Evolutionary conservation across 208 protist genomes (phyloP).

Genomic region (Leishmania major): DNA sequence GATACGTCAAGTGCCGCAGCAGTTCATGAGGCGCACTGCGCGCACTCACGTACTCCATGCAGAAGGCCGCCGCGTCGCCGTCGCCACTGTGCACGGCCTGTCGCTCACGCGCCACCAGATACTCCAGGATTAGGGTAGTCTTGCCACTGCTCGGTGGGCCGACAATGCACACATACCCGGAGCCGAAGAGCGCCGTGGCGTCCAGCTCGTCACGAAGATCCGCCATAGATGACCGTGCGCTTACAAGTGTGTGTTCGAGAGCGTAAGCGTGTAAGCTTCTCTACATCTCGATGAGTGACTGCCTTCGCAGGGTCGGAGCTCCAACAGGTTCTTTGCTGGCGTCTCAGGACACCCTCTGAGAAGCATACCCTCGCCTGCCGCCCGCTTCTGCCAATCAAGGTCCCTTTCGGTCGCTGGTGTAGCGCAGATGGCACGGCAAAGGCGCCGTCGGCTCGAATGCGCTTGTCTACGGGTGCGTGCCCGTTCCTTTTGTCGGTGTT

Average conservation of each 20-base stretch:
- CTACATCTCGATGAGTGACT: not conserved
- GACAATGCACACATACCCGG: conserved; percentile 73
- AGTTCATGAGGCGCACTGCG: conserved; percentile 36
- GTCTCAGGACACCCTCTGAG: not conserved
- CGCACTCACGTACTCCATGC: conserved; percentile 54
- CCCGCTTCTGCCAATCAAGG: not conserved
- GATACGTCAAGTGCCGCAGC: conserved; percentile 24
- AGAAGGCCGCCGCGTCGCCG: conserved; percentile 22
- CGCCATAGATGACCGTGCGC: not conserved
- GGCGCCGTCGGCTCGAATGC: not conserved
- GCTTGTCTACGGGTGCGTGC: not conserved
- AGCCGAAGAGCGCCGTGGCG: conserved; percentile 72
- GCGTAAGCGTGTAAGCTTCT: not conserved
- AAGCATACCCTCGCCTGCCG: not conserved
- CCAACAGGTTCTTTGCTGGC: not conserved
- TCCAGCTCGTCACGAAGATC: conserved; percentile 73
- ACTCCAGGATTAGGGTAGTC: conserved; percentile 61
- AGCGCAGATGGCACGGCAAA: not conserved
- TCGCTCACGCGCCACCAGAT: conserved; percentile 58
- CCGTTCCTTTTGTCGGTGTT: not conserved
- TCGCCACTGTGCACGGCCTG: conserved; percentile 17
- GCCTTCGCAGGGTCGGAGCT: not conserved
- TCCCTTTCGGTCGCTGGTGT: not conserved
- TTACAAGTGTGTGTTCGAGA: not conserved
- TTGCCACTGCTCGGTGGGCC: conserved; percentile 84